Evolutionary conservation across 345 rosid species (phyloP).

Genomic region (Lagerstroemia speciosa): DNA sequence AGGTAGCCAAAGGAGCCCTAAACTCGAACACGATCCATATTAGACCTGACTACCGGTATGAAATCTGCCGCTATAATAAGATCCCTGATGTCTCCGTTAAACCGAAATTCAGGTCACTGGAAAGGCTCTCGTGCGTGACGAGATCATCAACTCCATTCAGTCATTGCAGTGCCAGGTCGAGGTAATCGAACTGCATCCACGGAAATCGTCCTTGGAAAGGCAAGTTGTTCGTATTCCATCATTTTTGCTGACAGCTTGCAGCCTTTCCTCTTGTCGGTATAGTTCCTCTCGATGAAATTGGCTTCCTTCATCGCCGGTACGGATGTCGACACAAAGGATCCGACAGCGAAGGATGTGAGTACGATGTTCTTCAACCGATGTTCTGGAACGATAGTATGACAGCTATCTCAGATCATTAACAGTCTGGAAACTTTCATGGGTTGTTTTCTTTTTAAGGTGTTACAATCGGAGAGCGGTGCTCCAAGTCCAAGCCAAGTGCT

Average conservation of each 20-base stretch:
- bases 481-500: slow-evolving; percentile 40
- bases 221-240: neutral
- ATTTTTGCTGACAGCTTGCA: neutral
- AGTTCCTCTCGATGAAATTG: slow-evolving; percentile 95
- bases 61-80: neutral
- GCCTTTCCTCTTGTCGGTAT: slow-evolving; percentile 19
- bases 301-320: slow-evolving; percentile 75
- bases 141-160: slow-evolving; percentile 18
- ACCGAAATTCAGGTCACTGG: slow-evolving; percentile 23
- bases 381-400: neutral
- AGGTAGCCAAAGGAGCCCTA: too few species aligned
- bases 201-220: neutral
- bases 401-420: neutral
- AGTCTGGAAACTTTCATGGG: neutral
- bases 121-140: slow-evolving; percentile 17
- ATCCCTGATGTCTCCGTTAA: neutral
- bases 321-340: slow-evolving; percentile 50
- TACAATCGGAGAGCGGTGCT: slow-evolving; percentile 38
- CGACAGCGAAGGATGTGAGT: slow-evolving; percentile 68
- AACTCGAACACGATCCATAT: neutral
- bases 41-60: neutral
- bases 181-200: slow-evolving; percentile 32
- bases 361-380: neutral
- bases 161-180: slow-evolving; percentile 32
- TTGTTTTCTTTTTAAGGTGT: slow-evolving; percentile 17